Evolutionary conservation across 129 eudicot genomes (phyloP).

Genomic region (Helichrysum umbraculigerum): DNA sequence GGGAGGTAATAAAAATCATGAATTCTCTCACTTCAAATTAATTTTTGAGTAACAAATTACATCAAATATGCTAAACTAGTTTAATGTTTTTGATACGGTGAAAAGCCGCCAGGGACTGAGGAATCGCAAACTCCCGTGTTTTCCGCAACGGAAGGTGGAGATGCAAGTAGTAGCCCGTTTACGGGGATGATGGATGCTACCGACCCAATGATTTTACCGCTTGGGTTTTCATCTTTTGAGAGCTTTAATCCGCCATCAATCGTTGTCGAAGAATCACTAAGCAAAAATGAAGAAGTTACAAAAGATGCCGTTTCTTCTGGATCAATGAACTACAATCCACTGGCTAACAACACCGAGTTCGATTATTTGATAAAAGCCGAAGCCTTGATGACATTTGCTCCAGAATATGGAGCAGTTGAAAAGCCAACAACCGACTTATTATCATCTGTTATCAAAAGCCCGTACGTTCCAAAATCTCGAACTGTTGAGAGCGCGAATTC

Average conservation of each 20-base stretch:
- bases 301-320: conserved; percentile 54
- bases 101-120: conserved; percentile 93
- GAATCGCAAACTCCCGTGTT: conserved; percentile 75
- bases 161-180: conserved; percentile 72
- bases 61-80: conserved; percentile 20
- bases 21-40: background rate
- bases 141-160: conserved; percentile 75
- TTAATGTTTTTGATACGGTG: conserved; percentile 25
- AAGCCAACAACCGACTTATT: conserved; percentile 52
- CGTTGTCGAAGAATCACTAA: conserved; percentile 61
- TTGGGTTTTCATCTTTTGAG: conserved; percentile 72
- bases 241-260: conserved; percentile 63
- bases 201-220: conserved; percentile 77
- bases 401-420: conserved; percentile 93
- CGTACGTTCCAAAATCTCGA: conserved; percentile 72
- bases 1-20: conserved; percentile 54
- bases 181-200: conserved; percentile 73
- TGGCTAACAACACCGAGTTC: conserved; percentile 50
- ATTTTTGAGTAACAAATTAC: background rate
- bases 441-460: conserved; percentile 67
- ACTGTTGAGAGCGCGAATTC: conserved; percentile 76
- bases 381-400: conserved; percentile 93
- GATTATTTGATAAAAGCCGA: conserved; percentile 83
- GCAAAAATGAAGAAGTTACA: conserved; percentile 57
- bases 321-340: conserved; percentile 52